Percentiles rank a stretch among this genome's conserved stretches.
These are phyloP conservation scores for Acephala macrosclerotiorum DNA, from an alignment of 2,329 filamentous ascomycete genomes.

Conservation along the genomic window DNA sequence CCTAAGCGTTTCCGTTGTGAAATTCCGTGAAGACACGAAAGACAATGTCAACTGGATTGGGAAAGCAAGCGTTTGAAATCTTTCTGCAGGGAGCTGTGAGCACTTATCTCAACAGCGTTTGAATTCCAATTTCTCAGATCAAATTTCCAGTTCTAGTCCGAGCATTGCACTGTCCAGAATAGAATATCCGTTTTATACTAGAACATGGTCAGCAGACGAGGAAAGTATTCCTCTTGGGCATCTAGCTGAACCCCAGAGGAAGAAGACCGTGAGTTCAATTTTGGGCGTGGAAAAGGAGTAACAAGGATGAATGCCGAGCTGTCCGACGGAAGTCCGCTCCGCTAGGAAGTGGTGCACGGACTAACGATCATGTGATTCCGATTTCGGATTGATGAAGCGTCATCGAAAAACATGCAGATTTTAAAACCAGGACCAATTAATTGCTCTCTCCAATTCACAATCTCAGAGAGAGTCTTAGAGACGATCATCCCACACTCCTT, in stretches of 20 bases:
- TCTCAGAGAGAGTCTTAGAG: not conserved
- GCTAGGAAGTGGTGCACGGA: not conserved
- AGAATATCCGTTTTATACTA: not conserved
- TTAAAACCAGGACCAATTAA: not conserved
- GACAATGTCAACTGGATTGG: no score
- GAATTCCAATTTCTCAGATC: not conserved
- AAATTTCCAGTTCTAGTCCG: not conserved
- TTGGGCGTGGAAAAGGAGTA: not conserved
- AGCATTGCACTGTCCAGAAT: not conserved
- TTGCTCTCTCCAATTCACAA: not conserved
- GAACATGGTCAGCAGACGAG: not conserved
- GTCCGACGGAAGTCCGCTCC: no score
- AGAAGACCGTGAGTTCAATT: not conserved
- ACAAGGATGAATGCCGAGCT: not conserved
- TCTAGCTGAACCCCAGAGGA: not conserved
- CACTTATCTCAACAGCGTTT: not conserved
- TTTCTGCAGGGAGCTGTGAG: no score
- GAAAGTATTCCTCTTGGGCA: not conserved
- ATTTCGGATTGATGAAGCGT: not conserved
- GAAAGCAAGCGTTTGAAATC: no score
- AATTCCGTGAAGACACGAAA: no score
- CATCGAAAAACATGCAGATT: not conserved
- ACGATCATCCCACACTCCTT: constrained; percentile 2
- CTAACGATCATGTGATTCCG: not conserved
- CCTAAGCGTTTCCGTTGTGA: no score